Evolutionary conservation across 73 alveolate species (phyloP).

Genomic region (Loxodes magnus): DNA sequence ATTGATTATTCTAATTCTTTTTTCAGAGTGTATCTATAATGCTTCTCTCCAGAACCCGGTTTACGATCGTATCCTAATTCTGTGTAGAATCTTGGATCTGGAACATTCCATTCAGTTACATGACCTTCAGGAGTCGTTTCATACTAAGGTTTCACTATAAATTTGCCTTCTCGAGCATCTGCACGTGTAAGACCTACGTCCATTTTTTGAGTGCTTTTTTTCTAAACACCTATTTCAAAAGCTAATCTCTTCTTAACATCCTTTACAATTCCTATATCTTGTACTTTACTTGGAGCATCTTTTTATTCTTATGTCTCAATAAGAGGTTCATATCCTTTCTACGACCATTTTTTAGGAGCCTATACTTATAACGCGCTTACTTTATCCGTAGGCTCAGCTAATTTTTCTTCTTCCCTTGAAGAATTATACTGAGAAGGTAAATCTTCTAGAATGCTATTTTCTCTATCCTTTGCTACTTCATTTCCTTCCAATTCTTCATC

Average conservation of each 20-base stretch:
- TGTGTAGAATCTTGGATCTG: conserved; percentile 13
- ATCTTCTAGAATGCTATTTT: neutral
- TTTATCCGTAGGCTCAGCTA: too few species aligned
- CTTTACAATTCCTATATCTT: too few species aligned
- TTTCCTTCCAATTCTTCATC: neutral
- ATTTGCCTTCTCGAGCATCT: conserved; percentile 9
- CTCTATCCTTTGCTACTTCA: conserved; percentile 3
- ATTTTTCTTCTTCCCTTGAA: too few species aligned
- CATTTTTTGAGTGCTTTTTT: too few species aligned
- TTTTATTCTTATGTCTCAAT: neutral
- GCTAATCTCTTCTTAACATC: too few species aligned
- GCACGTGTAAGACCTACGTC: too few species aligned
- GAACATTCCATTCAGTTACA: conserved; percentile 12
- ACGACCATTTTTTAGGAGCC: too few species aligned
- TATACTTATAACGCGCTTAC: too few species aligned
- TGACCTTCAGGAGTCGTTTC: conserved; percentile 6
- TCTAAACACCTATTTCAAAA: too few species aligned
- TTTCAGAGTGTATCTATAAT: conserved; percentile 64
- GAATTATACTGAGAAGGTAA: too few species aligned
- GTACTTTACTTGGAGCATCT: too few species aligned
- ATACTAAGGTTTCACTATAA: conserved; percentile 15
- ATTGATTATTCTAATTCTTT: conserved; percentile 28
- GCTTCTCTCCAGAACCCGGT: conserved; percentile 33
- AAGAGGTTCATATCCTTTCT: too few species aligned
- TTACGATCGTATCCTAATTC: conserved; percentile 38